These are phyloP conservation scores for Collybiopsis luxurians DNA, from an alignment of 768 basidiomycete genomes.

Conservation along the genomic window DNA sequence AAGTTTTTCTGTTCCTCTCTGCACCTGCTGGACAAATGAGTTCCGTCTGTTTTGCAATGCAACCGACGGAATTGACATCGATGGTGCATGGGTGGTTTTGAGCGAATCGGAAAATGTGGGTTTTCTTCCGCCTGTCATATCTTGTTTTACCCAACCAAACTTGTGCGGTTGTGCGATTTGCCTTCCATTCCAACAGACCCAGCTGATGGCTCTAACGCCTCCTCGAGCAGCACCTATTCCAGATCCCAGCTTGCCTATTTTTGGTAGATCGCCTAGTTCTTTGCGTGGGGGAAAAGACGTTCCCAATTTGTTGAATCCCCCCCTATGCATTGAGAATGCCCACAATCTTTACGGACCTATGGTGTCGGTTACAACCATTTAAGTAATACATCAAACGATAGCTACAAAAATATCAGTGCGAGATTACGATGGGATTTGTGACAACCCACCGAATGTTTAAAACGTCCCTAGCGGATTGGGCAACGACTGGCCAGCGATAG, in stretches of 20 bases:
- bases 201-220: constrained; percentile 51
- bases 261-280: constrained; percentile 21
- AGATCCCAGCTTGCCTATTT: constrained; percentile 51
- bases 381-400: constrained; percentile 68
- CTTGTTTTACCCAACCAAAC: not conserved
- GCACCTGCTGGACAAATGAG: constrained; percentile 62
- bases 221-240: constrained; percentile 47
- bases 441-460: constrained; percentile 53
- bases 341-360: constrained; percentile 71
- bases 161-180: constrained; percentile 53
- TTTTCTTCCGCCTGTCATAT: not conserved
- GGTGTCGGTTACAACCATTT: constrained; percentile 63
- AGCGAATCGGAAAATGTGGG: constrained; percentile 68
- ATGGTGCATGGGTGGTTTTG: constrained; percentile 77
- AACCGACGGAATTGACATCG: constrained; percentile 56
- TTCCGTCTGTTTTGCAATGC: constrained; percentile 56
- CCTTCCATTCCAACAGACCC: constrained; percentile 63
- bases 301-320: constrained; percentile 40
- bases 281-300: constrained; percentile 26
- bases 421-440: not conserved
- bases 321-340: constrained; percentile 59
- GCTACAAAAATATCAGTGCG: constrained; percentile 23
- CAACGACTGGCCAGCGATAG: constrained; percentile 58
- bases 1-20: too few relatives aligned
- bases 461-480: constrained; percentile 57